Percentiles rank a stretch among this genome's conserved stretches.
Evolutionary conservation across 2,329 filamentous ascomycete species (phyloP).

Genomic region (Nigrospora osmanthi): DNA sequence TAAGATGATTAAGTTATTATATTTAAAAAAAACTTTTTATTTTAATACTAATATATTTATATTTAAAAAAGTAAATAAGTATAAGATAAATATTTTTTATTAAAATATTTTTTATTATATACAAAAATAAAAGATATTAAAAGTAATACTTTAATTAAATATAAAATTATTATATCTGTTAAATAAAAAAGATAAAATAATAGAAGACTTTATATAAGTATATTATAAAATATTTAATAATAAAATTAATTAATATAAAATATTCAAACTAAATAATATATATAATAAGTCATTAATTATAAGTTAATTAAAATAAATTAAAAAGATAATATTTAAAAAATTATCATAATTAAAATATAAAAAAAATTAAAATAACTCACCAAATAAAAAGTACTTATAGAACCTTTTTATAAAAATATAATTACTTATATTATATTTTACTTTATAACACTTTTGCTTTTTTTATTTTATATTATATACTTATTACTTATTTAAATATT

Average conservation of each 20-base stretch:
- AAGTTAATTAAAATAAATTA: not conserved
- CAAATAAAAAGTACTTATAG: not conserved
- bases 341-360: not conserved
- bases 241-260: not conserved
- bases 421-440: no score
- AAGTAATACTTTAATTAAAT: not conserved
- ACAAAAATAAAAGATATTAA: not conserved
- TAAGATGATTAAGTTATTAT: no score
- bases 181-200: not conserved
- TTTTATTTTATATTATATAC: not conserved
- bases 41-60: no score
- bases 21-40: no score
- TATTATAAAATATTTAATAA: not conserved
- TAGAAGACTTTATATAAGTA: no score
- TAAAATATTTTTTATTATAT: not conserved
- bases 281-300: not conserved
- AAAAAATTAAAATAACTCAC: not conserved
- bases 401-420: not conserved
- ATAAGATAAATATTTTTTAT: no score
- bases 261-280: not conserved
- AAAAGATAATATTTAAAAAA: not conserved
- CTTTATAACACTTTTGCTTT: not conserved
- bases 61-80: no score
- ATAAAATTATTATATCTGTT: no score
- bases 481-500: not conserved